Percentiles rank a stretch among this genome's conserved stretches.
Evolutionary conservation across 2,329 filamentous ascomycete species (phyloP).

Genomic region (Ceratocystis papillata): DNA sequence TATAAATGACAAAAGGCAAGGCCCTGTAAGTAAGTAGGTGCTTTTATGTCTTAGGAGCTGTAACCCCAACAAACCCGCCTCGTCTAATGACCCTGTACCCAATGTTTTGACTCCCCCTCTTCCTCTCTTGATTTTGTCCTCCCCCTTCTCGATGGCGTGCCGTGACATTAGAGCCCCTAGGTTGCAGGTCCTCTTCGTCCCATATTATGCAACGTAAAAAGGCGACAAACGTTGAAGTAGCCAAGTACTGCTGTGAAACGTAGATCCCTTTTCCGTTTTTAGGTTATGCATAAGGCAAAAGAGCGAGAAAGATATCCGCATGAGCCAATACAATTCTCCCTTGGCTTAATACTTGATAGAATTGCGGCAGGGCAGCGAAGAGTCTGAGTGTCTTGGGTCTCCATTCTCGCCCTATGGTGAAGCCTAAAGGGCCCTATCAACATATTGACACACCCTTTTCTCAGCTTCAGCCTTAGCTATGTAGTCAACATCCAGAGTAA

Average conservation of each 20-base stretch:
- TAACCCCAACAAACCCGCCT: constrained; percentile 3
- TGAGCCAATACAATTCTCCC: neutral
- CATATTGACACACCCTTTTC: neutral
- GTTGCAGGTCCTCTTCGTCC: neutral
- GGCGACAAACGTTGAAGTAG: neutral
- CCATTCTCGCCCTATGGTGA: neutral
- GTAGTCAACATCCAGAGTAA: neutral
- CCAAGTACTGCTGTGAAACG: neutral
- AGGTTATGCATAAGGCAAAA: neutral
- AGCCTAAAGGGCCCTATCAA: neutral
- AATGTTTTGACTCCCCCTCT: neutral
- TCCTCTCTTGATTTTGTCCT: neutral
- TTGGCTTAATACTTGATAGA: neutral
- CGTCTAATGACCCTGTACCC: neutral
- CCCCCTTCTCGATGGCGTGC: neutral
- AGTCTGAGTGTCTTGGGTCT: neutral
- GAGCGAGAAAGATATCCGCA: neutral
- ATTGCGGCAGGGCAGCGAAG: neutral
- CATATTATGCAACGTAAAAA: neutral
- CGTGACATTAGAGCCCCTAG: neutral
- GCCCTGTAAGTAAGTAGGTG: neutral
- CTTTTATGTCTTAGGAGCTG: neutral
- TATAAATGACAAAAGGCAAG: neutral
- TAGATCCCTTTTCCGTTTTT: neutral
- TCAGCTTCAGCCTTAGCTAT: constrained; percentile 7